Evolutionary conservation across 352 stramenopile genomes (phyloP), one percentile per base, ranked within the genome.

Genomic region (Pythium biforme): DNA sequence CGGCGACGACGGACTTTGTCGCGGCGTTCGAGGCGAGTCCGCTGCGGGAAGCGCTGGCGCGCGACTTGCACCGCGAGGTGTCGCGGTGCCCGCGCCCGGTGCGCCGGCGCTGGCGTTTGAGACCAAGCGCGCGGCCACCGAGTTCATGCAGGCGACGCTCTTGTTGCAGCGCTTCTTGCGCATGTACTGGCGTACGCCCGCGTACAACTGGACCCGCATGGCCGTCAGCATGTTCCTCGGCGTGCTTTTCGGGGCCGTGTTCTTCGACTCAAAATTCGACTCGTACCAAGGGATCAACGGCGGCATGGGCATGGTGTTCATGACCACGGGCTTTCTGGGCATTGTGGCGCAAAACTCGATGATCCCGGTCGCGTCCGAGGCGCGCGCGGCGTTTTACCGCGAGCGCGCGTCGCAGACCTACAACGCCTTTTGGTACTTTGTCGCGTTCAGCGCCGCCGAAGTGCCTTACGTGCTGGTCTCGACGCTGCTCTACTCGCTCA

Each of bases 331-430:
- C 45, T 95, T 95, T 53, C 70, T 88, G 33, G 70, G 73, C 27
- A 74, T 92, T 27, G 83, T 87, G 19, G 75, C 72, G 40, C 74
- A 92, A 20, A 73, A 91, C 41, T 81, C 64, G 2, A 77, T 87
- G 14, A 46, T 95, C 7, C 73, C 82, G 17, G 59, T 94, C 3
- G 79, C 89, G 40, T 64, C 79, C 61, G 69, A 77, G 31, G 81
- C 95, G 61, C 74, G 89, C 9, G 81, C 92, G 27, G 83, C 92
- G 27, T 98, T 95, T 66, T 98, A 98, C 76, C 77, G 92, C 8
- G 93, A 98, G 67, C 89, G 95, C 26, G 81, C 87, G 15, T 81
- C 89, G 17, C 66, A 93, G 65, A 98, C 96, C 62, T 98, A 98
- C 64, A 79, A 86, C 47, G 69, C 86, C 23, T 59, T 83, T 2